Evolutionary conservation across 192 early-diverging fungal species (phyloP), one percentile per base, ranked within the genome.

Genomic region (Coemansia sp.): DNA sequence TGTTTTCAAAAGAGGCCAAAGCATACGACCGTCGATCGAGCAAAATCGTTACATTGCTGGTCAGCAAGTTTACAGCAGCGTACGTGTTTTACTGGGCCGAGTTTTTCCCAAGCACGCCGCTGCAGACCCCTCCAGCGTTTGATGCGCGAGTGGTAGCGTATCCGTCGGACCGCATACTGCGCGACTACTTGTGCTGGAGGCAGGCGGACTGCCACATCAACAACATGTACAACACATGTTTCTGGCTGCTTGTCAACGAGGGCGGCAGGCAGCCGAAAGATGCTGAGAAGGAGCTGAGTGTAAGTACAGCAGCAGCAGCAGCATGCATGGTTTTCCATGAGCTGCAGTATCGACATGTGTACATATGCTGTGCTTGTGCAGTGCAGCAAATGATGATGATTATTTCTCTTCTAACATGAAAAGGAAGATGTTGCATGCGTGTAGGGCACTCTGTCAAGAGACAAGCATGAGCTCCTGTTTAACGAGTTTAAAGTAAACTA

Each of bases 131-230:
- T 21, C 96, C 96, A 3, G 87, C 87, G 21, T 98, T 98, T 72
- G 97, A 98, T 82, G 89, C 87, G 19, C 85, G 97, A 1, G 86
- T 86, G 8, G 94, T 98, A 6, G 75, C 82, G 29, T 98, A 98
- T 70, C 97, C 97, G 15, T 84, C 84, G 2, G 83, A 87, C 35
- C 62, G 87, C 41, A 91, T 90, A 44, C 55, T 98, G 59, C 84
- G 89, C 63, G 97, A 98, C 77, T 98, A 98, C 72, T 80, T 98
- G 56, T 73, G 82, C 42, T 98, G 97, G 97, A 78, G 97, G 26
- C 95, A 97, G 67, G 95, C 87, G 14, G 95, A 97, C 66, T 95
- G 92, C 61, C 93, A 93, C 66, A 93, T 95, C 74, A 95, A 95
- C 77, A 95, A 95, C 66, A 67, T 95, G 59, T 98, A 97, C 81